These are phyloP conservation scores for Infundibulicybe gibba DNA, from an alignment of 768 basidiomycete genomes.

Conservation along the genomic window DNA sequence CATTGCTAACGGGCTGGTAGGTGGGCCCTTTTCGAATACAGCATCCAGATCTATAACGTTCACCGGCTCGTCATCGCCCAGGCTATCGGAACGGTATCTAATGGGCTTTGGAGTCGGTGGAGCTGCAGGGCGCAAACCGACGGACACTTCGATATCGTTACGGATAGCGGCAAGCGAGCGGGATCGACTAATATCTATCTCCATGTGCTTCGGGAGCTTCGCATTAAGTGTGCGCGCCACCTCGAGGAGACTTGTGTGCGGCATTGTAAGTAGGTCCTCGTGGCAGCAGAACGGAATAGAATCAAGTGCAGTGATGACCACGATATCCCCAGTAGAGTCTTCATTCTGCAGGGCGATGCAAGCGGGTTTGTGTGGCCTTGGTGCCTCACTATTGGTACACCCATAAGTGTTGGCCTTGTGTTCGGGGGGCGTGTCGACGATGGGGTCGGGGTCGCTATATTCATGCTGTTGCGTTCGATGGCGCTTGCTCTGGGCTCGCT, in stretches of 20 bases:
- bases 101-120: slow-evolving; percentile 34
- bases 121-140: slow-evolving; percentile 45
- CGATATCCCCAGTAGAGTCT: slow-evolving; percentile 44
- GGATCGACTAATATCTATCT: slow-evolving; percentile 39
- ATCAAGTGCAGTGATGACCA: slow-evolving; percentile 61
- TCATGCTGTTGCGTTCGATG: not conserved
- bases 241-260: slow-evolving; percentile 43
- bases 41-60: slow-evolving; percentile 7
- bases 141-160: slow-evolving; percentile 52
- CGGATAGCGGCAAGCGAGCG: slow-evolving; percentile 44
- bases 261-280: slow-evolving; percentile 67
- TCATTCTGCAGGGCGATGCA: slow-evolving; percentile 62
- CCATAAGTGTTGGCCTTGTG: not conserved
- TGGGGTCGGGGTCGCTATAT: not conserved
- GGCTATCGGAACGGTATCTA: slow-evolving; percentile 9
- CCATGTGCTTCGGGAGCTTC: slow-evolving; percentile 47
- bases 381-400: not conserved
- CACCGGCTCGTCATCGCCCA: slow-evolving; percentile 4
- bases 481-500: not conserved
- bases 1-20: slow-evolving; percentile 32
- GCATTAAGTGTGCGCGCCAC: slow-evolving; percentile 56
- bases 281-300: slow-evolving; percentile 69
- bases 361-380: not conserved
- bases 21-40: slow-evolving; percentile 20
- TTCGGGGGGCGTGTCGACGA: not conserved